These are phyloP conservation scores for Trichoderma guizhouense DNA, from an alignment of 2,329 filamentous ascomycete species.

Conservation along the genomic window DNA sequence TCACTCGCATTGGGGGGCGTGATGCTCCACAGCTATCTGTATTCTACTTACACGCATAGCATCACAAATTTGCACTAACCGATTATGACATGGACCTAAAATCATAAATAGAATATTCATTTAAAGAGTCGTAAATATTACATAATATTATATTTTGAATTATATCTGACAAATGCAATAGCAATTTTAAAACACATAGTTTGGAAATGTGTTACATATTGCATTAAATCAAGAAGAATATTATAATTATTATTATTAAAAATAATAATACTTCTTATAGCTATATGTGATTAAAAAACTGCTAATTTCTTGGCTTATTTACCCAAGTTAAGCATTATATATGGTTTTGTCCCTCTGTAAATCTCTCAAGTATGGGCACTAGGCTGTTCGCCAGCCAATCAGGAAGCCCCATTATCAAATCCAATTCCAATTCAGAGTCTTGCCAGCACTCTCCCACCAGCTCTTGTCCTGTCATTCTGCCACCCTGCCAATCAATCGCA, in stretches of 20 bases:
- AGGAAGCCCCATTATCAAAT: slow-evolving; percentile 12
- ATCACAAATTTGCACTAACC: background rate
- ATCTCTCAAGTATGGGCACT: background rate
- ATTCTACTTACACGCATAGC: background rate
- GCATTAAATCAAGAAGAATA: background rate
- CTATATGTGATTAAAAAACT: background rate
- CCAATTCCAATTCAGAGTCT: slow-evolving; percentile 2
- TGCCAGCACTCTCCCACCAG: slow-evolving; percentile 35
- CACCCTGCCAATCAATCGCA: slow-evolving; percentile 21
- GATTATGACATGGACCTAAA: background rate
- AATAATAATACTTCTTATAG: background rate
- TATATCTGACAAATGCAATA: background rate
- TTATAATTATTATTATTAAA: background rate
- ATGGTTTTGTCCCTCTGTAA: background rate
- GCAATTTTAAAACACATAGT: background rate
- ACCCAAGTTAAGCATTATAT: background rate
- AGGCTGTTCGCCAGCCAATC: background rate
- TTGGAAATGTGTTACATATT: background rate
- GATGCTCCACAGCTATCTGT: background rate
- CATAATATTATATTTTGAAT: background rate
- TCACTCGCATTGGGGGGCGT: background rate
- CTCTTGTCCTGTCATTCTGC: slow-evolving; percentile 26
- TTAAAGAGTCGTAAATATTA: background rate
- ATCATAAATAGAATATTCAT: background rate
- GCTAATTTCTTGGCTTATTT: background rate